Conservation (phyloP, 2,329 filamentous ascomycete genomes). For the Bipolaris sorokiniana region DNA sequence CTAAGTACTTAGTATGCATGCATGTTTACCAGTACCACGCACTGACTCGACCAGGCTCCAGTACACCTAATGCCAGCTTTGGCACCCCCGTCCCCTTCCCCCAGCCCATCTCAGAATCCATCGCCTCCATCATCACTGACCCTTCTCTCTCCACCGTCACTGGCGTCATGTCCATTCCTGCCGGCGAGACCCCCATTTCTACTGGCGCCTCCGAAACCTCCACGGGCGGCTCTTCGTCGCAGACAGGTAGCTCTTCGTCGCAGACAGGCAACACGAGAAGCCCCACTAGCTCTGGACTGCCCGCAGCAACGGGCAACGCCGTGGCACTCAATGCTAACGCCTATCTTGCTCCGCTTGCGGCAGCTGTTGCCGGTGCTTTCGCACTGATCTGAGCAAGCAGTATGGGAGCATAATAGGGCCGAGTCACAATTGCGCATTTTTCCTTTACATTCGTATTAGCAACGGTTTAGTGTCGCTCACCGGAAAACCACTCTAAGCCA, state of each 20-base stretch:
- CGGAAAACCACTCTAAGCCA: not conserved
- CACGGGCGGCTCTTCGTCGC: not conserved
- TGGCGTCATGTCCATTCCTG: constrained; percentile 25
- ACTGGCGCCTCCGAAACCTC: constrained; percentile 10
- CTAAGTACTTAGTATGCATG: not conserved
- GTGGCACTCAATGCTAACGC: constrained; percentile 23
- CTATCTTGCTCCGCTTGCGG: constrained; percentile 17
- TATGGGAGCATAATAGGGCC: not conserved
- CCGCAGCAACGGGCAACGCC: constrained; percentile 24
- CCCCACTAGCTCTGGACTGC: constrained; percentile 3
- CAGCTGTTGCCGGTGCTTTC: constrained; percentile 34
- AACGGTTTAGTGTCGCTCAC: not conserved
- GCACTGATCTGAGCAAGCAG: constrained; percentile 26
- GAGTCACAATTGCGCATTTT: not conserved
- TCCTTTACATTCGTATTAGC: not conserved
- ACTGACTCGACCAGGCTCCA: constrained; percentile 16
- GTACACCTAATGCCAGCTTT: constrained; percentile 16
- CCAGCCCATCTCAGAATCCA: not conserved
- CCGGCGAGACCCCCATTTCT: constrained; percentile 31
- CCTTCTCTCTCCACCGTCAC: constrained; percentile 12
- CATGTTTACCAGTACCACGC: not conserved
- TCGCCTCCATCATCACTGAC: constrained; percentile 13
- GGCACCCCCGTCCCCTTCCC: constrained; percentile 10
- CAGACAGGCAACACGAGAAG: not conserved
- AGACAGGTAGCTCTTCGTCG: constrained; percentile 1